Conservation (phyloP, 768 basidiomycete species). For the Hygrophorus pudorinus region DNA sequence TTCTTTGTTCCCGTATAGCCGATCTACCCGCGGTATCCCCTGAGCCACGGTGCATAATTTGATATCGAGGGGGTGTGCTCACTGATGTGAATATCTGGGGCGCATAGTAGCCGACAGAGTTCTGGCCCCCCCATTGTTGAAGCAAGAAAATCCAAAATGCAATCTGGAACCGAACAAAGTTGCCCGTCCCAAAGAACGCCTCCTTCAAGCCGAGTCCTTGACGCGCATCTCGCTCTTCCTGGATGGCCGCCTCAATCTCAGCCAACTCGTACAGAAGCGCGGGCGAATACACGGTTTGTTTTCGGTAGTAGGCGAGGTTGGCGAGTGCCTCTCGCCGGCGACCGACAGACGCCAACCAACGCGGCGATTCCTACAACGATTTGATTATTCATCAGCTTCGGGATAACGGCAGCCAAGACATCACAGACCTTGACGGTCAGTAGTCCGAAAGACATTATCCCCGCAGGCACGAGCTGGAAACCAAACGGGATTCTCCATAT, state of each 20-base stretch:
- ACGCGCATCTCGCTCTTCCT: constrained; percentile 34
- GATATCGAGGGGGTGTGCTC: constrained; percentile 13
- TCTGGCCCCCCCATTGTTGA: constrained; percentile 82
- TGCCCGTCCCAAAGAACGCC: constrained; percentile 75
- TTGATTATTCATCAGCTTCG: constrained; percentile 4
- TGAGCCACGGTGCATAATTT: not conserved
- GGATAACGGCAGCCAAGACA: constrained; percentile 2
- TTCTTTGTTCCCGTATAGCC: constrained; percentile 51
- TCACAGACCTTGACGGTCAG: constrained; percentile 4
- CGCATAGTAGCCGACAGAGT: constrained; percentile 70
- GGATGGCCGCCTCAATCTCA: constrained; percentile 22
- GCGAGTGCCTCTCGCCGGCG: constrained; percentile 19
- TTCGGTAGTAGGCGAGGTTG: constrained; percentile 24
- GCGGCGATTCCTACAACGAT: constrained; percentile 21
- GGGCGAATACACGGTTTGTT: constrained; percentile 19
- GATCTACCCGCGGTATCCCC: constrained; percentile 36
- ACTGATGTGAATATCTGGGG: constrained; percentile 66
- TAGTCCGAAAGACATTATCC: constrained; percentile 31
- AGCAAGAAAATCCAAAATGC: constrained; percentile 71
- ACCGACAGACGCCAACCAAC: constrained; percentile 28
- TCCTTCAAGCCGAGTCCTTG: constrained; percentile 56
- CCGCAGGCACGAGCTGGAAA: constrained; percentile 51
- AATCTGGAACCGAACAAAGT: constrained; percentile 75
- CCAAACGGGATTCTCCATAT: constrained; percentile 48
- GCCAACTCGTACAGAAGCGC: constrained; percentile 23